phyloP scores from a whole-genome alignment of 345 rosid genomes.

The Eucalyptus globulus region DNA sequence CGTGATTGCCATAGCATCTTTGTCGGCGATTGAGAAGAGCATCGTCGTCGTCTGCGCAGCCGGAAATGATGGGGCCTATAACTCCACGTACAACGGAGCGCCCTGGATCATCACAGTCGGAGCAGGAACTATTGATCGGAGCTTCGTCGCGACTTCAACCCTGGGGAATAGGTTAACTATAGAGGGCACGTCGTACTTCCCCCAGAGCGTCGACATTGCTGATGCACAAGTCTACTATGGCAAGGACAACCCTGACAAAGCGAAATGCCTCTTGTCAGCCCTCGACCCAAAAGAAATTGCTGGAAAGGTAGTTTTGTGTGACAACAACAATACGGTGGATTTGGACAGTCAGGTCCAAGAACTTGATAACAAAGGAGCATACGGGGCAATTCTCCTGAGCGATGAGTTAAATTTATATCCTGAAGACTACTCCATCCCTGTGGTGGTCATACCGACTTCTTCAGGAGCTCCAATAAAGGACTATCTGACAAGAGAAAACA shows the following conservation, averaged over 20 bases:
- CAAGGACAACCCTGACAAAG: not conserved
- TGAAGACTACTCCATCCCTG: slow-evolving; percentile 8
- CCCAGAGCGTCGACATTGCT: not conserved
- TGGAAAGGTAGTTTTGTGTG: slow-evolving; percentile 26
- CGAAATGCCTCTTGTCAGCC: not conserved
- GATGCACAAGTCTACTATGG: slow-evolving; percentile 15
- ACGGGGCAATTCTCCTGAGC: slow-evolving; percentile 10
- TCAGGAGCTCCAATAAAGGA: not conserved
- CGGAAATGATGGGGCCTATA: slow-evolving; percentile 33
- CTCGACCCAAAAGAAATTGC: slow-evolving; percentile 7
- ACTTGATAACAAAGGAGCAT: slow-evolving; percentile 16
- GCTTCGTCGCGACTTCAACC: slow-evolving; percentile 9
- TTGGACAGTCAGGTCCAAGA: not conserved
- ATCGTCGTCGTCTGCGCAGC: slow-evolving; percentile 29
- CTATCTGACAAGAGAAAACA: not conserved
- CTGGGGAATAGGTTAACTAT: slow-evolving; percentile 5
- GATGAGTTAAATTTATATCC: not conserved
- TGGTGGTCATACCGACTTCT: not conserved
- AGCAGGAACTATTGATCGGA: slow-evolving; percentile 27
- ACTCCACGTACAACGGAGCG: slow-evolving; percentile 15
- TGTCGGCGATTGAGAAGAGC: slow-evolving; percentile 41
- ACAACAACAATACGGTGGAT: not conserved
- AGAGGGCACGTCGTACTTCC: slow-evolving; percentile 19
- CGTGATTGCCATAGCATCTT: slow-evolving; percentile 42
- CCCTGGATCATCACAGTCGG: slow-evolving; percentile 39